Evolutionary conservation across 2,329 filamentous ascomycete genomes (phyloP), one percentile per base, ranked within the genome.

Genomic region (Shiraia sp.): DNA sequence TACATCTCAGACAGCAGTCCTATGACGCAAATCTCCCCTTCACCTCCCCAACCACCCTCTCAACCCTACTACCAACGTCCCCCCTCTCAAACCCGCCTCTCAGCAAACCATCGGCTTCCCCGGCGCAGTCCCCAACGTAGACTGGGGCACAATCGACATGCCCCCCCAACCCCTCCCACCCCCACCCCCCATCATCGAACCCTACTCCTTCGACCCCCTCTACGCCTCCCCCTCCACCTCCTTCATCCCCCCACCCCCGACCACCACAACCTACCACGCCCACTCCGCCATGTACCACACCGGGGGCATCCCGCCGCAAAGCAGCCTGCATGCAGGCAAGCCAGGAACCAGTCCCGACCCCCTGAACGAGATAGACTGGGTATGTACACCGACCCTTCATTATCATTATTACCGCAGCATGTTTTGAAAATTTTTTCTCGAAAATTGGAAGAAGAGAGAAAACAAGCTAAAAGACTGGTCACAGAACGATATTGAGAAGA

Each of bases 351-450:
- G 57, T 45, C 55, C 54, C 1, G 53, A 59, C 36, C 48, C 45
- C 12, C 51, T 61, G 35, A 61, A 81, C 28, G 79, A 81, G 41
- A 80, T 87, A 49, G 82, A 87, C 53, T 87, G 83, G 83, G 83
- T 85, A 68, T 71, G 80, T 74, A n/a, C n/a, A n/a, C n/a, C n/a
- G n/a, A n/a, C n/a, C n/a, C n/a, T n/a, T n/a, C n/a, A n/a, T n/a
- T n/a, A n/a, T n/a, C n/a, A n/a, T n/a, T n/a, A n/a, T n/a, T n/a
- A n/a, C n/a, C n/a, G n/a, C n/a, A n/a, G n/a, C n/a, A n/a, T n/a
- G n/a, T n/a, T n/a, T n/a, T n/a, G n/a, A n/a, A n/a, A n/a, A n/a
- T n/a, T n/a, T n/a, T n/a, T n/a, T n/a, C n/a, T n/a, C n/a, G n/a
- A n/a, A n/a, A n/a, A n/a, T n/a, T n/a, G n/a, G n/a, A n/a, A n/a